Evolutionary conservation across 192 early-diverging fungal species (phyloP), one percentile per base, ranked within the genome.

Genomic region (Chytriomyces hyalinus): DNA sequence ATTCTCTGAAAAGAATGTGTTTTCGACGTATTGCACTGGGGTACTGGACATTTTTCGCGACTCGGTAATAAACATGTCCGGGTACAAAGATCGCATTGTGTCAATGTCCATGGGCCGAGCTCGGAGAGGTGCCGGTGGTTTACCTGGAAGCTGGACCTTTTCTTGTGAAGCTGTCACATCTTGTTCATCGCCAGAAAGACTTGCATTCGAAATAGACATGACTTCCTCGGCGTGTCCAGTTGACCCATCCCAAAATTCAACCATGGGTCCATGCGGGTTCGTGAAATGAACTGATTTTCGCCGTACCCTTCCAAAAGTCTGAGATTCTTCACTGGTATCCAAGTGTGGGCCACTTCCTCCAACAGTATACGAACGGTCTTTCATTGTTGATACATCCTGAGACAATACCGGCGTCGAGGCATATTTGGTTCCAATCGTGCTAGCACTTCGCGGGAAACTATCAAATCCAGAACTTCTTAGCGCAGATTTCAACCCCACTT

Each of bases 211-310:
- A 67, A 20, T 67, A n/a, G 28, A 20, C 20, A 17, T 47, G 2
- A 44, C 20, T 28, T 45, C 36, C 66, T 17, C 47, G 6, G 22
- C 46, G 15, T 47, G 22, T 7, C 49, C 47, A 4, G 53, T 57
- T 49, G 45, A 44, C 24, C 46, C 43, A 49, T 73, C 71, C 71
- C 71, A 73, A 65, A 78, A 70, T 44, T 78, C 77, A 17, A 78
- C 77, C 77, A 78, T 78, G 4, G 77, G 77, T 10, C 63, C 43
- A 28, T 51, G 20, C n/a, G 67, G 47, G 49, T 66, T 62, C 5
- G 77, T 78, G 69, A 78, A 78, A 20, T 63, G 67, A n/a, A 78
- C 77, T 44, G 60, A 62, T 46, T 73, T 73, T 6, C 61, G 57
- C 15, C 43, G 67, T 48, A 15, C 45, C 15, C 67, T 9, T 36